phyloP scores from a whole-genome alignment of 1,139 yeast species.

The Yamadazyma pseudoaaseri region DNA sequence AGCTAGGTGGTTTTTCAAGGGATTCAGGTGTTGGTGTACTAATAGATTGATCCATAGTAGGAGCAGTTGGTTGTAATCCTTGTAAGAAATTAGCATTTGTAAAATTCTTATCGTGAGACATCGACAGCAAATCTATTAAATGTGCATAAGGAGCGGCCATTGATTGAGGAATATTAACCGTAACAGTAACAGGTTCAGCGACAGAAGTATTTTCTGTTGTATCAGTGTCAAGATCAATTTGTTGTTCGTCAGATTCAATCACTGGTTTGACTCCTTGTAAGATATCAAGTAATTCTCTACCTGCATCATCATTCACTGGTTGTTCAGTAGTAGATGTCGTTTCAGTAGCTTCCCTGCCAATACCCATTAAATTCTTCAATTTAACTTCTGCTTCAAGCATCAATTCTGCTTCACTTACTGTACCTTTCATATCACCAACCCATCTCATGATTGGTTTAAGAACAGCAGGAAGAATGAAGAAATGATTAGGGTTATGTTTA shows the following conservation, averaged over 20 bases:
- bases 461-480: slow-evolving; percentile 59
- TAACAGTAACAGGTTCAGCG: slow-evolving; percentile 4
- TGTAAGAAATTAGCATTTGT: slow-evolving; percentile 15
- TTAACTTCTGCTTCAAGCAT: slow-evolving; percentile 58
- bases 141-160: slow-evolving; percentile 20
- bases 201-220: not conserved
- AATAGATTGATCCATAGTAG: slow-evolving; percentile 6
- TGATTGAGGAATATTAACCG: slow-evolving; percentile 16
- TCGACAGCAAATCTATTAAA: slow-evolving; percentile 9
- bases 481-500: slow-evolving; percentile 44
- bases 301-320: slow-evolving; percentile 53
- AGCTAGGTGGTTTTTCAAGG: slow-evolving; percentile 39
- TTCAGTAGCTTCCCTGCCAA: slow-evolving; percentile 25
- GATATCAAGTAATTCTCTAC: slow-evolving; percentile 69
- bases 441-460: slow-evolving; percentile 58
- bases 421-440: slow-evolving; percentile 55
- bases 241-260: slow-evolving; percentile 6
- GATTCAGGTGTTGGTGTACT: slow-evolving; percentile 44
- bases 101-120: slow-evolving; percentile 16
- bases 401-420: slow-evolving; percentile 53
- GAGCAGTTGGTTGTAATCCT: slow-evolving; percentile 9
- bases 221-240: slow-evolving; percentile 3
- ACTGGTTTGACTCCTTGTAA: slow-evolving; percentile 47
- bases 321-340: slow-evolving; percentile 11
- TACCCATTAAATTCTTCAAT: slow-evolving; percentile 63